A percentile compares a stretch with the other conserved stretches of the same genome.
phyloP scores from a whole-genome alignment of 208 protist species.

The Leishmania arabica region DNA sequence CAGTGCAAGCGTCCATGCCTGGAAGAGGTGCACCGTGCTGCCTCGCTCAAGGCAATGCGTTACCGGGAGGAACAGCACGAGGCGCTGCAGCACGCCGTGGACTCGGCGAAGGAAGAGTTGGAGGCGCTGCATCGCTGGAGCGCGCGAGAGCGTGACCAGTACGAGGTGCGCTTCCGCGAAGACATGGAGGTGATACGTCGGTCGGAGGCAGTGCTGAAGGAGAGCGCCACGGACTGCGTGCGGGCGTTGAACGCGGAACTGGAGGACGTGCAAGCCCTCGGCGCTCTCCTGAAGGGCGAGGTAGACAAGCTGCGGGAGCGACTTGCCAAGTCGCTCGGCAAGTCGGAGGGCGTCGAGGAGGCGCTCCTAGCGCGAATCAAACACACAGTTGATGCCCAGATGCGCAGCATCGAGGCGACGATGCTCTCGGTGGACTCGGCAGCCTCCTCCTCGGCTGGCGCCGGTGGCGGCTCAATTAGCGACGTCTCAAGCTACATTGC shows the following conservation, averaged over 20 bases:
- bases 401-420: slow-evolving; percentile 58
- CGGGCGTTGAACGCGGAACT: slow-evolving; percentile 77
- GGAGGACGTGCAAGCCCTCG: slow-evolving; percentile 77
- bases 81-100: slow-evolving; percentile 54
- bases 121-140: slow-evolving; percentile 58
- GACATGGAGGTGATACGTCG: slow-evolving; percentile 69
- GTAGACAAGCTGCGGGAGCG: slow-evolving; percentile 62
- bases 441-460: background rate
- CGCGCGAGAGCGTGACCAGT: slow-evolving; percentile 70
- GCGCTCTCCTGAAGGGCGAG: slow-evolving; percentile 64
- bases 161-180: slow-evolving; percentile 60
- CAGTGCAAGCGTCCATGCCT: slow-evolving; percentile 9
- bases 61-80: slow-evolving; percentile 53
- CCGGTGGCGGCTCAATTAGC: slow-evolving; percentile 33
- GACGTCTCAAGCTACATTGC: slow-evolving; percentile 37
- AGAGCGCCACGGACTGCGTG: slow-evolving; percentile 73
- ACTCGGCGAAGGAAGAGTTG: slow-evolving; percentile 51
- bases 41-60: slow-evolving; percentile 55
- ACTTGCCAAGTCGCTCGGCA: slow-evolving; percentile 50
- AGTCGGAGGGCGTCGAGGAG: slow-evolving; percentile 67
- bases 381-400: slow-evolving; percentile 60
- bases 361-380: slow-evolving; percentile 70
- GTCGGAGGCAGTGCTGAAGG: slow-evolving; percentile 68
- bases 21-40: slow-evolving; percentile 57
- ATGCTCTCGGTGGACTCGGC: slow-evolving; percentile 32